These are phyloP conservation scores for Xylaria acuta DNA, from an alignment of 495 filamentous ascomycete genomes.

Conservation along the genomic window DNA sequence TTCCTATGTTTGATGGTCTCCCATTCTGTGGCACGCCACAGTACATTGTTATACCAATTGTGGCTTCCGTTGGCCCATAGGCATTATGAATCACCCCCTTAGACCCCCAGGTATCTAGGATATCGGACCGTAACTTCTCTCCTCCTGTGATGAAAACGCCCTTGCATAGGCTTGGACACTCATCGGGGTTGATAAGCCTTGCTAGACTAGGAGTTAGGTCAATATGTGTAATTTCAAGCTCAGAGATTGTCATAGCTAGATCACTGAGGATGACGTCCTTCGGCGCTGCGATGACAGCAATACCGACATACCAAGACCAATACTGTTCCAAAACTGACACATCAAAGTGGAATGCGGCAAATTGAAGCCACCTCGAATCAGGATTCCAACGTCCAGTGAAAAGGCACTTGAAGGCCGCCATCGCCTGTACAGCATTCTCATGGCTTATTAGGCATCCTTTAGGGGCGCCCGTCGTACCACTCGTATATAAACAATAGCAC, in stretches of 20 bases:
- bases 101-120: slow-evolving; percentile 72
- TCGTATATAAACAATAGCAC: slow-evolving; percentile 81
- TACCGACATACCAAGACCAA: slow-evolving; percentile 87
- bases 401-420: slow-evolving; percentile 74
- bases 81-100: slow-evolving; percentile 73
- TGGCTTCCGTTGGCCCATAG: slow-evolving; percentile 86
- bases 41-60: slow-evolving; percentile 86
- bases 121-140: slow-evolving; percentile 74
- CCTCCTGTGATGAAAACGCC: slow-evolving; percentile 82
- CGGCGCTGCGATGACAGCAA: slow-evolving; percentile 77
- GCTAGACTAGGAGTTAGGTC: slow-evolving; percentile 79
- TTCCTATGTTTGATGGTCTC: slow-evolving; percentile 84
- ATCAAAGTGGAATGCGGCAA: slow-evolving; percentile 89
- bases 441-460: slow-evolving; percentile 82
- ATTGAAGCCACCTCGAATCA: slow-evolving; percentile 80
- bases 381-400: slow-evolving; percentile 71
- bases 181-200: slow-evolving; percentile 63
- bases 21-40: slow-evolving; percentile 72
- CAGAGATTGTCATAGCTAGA: slow-evolving; percentile 69
- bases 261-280: slow-evolving; percentile 81
- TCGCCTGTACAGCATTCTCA: slow-evolving; percentile 75
- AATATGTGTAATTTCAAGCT: slow-evolving; percentile 81
- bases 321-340: slow-evolving; percentile 88
- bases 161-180: slow-evolving; percentile 69
- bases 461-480: slow-evolving; percentile 79